Evolutionary conservation across 1,139 yeast species (phyloP).

Genomic region (Casaregolazyma suthepensis): DNA sequence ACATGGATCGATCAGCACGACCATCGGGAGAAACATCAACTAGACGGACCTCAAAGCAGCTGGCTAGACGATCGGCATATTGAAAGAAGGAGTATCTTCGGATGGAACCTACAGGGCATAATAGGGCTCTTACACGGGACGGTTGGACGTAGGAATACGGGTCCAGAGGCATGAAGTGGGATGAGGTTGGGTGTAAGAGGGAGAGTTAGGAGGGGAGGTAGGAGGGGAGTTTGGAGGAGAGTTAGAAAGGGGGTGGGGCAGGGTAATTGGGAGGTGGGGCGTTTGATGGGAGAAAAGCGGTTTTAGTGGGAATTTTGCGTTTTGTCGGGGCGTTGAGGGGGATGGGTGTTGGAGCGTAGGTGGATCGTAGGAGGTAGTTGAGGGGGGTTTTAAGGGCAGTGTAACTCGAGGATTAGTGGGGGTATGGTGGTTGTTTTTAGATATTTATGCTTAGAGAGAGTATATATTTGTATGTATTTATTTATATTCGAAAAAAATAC

Average conservation of each 20-base stretch:
- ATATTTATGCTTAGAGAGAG: too few relatives aligned
- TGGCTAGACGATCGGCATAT: conserved; percentile 42
- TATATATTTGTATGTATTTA: too few relatives aligned
- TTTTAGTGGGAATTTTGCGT: too few relatives aligned
- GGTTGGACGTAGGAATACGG: conserved; percentile 47
- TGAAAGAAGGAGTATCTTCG: conserved; percentile 42
- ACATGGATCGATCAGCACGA: conserved; percentile 42
- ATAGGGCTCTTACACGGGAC: conserved; percentile 57
- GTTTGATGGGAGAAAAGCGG: too few relatives aligned
- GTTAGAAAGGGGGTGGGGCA: background rate
- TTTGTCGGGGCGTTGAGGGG: too few relatives aligned
- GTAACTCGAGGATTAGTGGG: too few relatives aligned
- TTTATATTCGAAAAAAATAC: too few relatives aligned
- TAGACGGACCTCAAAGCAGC: conserved; percentile 60
- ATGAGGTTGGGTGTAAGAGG: background rate
- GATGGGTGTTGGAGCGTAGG: too few relatives aligned
- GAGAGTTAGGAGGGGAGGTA: background rate
- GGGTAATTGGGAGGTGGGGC: too few relatives aligned
- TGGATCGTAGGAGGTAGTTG: too few relatives aligned
- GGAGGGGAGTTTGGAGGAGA: too few relatives aligned
- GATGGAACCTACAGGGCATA: conserved; percentile 67
- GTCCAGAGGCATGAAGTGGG: conserved; percentile 31
- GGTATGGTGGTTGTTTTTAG: background rate
- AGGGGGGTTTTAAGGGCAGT: too few relatives aligned
- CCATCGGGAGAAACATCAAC: conserved; percentile 67